Evolutionary conservation across 2,329 filamentous ascomycete species (phyloP).

Genomic region (Beauveria brongniartii): DNA sequence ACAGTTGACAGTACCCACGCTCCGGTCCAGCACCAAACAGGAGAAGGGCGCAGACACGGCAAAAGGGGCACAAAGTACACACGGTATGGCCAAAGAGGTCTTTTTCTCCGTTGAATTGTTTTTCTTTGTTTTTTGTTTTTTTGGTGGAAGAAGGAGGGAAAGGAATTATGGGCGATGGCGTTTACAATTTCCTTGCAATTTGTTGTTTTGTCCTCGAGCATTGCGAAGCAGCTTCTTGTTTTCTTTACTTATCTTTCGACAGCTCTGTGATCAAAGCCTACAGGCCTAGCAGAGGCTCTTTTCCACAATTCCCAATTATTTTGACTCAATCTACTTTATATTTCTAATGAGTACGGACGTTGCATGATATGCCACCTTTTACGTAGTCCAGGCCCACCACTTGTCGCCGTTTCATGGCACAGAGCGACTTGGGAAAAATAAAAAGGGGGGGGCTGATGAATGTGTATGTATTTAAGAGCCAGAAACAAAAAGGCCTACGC

Average conservation of each 20-base stretch:
- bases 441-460: no score
- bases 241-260: neutral
- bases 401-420: no score
- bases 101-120: neutral
- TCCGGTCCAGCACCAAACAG: conserved; percentile 1
- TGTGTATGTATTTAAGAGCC: no score
- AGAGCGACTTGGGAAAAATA: no score
- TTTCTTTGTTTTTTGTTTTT: neutral
- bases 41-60: neutral
- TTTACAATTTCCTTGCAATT: conserved; percentile 8
- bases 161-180: conserved; percentile 4
- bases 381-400: neutral
- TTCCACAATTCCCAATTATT: neutral
- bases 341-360: neutral
- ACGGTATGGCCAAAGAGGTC: neutral
- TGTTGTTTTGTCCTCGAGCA: conserved; percentile 4
- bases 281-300: neutral
- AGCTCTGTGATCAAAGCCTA: neutral
- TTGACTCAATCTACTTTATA: neutral
- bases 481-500: no score
- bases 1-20: conserved; percentile 2
- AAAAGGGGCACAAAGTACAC: neutral
- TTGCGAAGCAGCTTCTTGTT: conserved; percentile 1
- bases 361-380: neutral
- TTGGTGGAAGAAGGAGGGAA: neutral